Percentiles rank a stretch among this genome's conserved stretches.
These are phyloP conservation scores for Lineolata rhizophorae DNA, from an alignment of 495 filamentous ascomycete species.

Conservation along the genomic window DNA sequence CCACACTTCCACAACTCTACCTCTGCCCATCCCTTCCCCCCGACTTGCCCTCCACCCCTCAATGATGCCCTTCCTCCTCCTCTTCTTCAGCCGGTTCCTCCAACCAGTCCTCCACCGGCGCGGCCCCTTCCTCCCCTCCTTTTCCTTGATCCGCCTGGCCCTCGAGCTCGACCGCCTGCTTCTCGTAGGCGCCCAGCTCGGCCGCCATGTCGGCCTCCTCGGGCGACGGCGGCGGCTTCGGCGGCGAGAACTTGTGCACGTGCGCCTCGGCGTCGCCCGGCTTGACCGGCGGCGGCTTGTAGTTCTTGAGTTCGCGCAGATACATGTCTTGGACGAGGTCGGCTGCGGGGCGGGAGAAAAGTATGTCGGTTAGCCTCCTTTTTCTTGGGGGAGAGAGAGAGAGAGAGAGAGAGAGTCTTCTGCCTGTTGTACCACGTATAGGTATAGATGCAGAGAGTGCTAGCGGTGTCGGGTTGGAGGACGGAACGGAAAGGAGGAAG, in stretches of 20 bases:
- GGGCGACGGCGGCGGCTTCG: conserved; percentile 61
- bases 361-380: too few species aligned
- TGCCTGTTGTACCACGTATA: too few species aligned
- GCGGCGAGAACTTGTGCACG: conserved; percentile 67
- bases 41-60: neutral
- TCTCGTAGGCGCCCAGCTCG: conserved; percentile 83
- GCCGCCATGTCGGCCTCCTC: conserved; percentile 80
- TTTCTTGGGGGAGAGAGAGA: too few species aligned
- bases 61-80: conserved; percentile 4
- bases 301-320: conserved; percentile 77
- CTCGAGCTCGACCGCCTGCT: conserved; percentile 82
- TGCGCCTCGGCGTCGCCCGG: conserved; percentile 69
- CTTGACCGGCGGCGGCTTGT: conserved; percentile 73
- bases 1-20: neutral
- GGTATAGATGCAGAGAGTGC: too few species aligned
- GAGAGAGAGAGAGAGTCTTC: too few species aligned
- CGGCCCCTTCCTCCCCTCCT: conserved; percentile 30
- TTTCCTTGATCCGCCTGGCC: conserved; percentile 48
- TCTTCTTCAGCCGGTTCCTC: conserved; percentile 36
- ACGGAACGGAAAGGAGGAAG: too few species aligned
- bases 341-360: conserved; percentile 28
- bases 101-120: conserved; percentile 43
- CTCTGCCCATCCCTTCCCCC: neutral
- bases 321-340: conserved; percentile 95
- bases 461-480: too few species aligned